phyloP scores from a whole-genome alignment of 2,329 filamentous ascomycete genomes.

The Colletotrichum sp. region DNA sequence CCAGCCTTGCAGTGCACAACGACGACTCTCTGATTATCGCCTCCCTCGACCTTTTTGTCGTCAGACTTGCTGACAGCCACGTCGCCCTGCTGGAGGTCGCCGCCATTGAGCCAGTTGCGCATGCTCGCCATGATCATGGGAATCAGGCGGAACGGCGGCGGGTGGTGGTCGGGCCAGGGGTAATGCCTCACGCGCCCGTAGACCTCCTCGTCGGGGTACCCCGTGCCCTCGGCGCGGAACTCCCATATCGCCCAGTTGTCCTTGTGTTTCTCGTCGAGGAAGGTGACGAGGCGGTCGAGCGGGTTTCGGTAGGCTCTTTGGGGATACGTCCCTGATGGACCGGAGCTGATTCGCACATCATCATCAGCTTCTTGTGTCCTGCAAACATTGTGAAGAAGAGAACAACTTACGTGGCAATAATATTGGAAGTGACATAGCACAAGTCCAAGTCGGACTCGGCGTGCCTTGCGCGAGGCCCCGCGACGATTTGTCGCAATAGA shows the following conservation, averaged over 20 bases:
- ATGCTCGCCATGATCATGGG: constrained; percentile 91
- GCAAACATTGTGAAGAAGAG: constrained; percentile 32
- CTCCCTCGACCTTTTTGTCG: constrained; percentile 25
- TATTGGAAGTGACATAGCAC: constrained; percentile 91
- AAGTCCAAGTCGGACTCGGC: constrained; percentile 89
- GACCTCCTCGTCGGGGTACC: constrained; percentile 90
- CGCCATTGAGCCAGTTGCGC: constrained; percentile 80
- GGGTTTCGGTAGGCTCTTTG: constrained; percentile 94
- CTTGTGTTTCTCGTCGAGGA: constrained; percentile 85
- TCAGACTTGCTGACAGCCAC: constrained; percentile 1
- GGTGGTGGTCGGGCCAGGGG: constrained; percentile 97
- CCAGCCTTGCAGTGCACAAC: constrained; percentile 98
- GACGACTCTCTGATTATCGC: constrained; percentile 65
- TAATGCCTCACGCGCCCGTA: constrained; percentile 88
- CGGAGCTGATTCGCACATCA: constrained; percentile 68
- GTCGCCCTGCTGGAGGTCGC: constrained; percentile 37
- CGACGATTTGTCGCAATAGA: constrained; percentile 88
- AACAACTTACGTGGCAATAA: constrained; percentile 61
- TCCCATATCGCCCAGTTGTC: constrained; percentile 96
- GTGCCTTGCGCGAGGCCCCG: constrained; percentile 83
- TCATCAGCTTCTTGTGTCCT: background rate
- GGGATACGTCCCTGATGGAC: constrained; percentile 87
- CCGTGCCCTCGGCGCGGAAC: constrained; percentile 94
- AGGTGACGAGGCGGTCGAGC: constrained; percentile 83
- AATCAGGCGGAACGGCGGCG: constrained; percentile 88